A percentile compares a stretch with the other conserved stretches of the same genome.
phyloP scores from a whole-genome alignment of 805 yeast genomes.

The Kregervanrija pseudodelftensis region DNA sequence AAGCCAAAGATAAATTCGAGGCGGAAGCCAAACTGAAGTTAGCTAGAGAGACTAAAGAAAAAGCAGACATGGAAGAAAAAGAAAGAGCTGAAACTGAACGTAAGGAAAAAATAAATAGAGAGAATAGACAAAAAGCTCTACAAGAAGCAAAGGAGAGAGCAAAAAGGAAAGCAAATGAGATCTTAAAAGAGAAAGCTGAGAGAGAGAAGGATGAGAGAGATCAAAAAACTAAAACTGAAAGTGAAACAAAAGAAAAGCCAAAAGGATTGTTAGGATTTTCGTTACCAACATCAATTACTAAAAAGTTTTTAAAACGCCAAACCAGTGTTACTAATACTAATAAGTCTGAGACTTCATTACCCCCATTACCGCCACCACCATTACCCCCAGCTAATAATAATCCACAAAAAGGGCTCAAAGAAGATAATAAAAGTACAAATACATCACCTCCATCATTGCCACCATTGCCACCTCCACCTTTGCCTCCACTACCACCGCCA shows the following conservation, averaged over 20 bases:
- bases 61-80: neutral
- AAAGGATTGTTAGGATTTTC: slow-evolving; percentile 3
- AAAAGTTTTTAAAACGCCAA: no score
- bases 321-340: no score
- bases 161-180: neutral
- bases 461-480: slow-evolving; percentile 10
- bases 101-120: neutral
- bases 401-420: neutral
- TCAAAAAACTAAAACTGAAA: neutral
- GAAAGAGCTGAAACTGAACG: neutral
- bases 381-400: no score
- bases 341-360: neutral
- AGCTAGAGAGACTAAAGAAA: neutral
- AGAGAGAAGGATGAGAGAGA: neutral
- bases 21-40: neutral
- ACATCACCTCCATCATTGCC: slow-evolving; percentile 2
- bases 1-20: neutral
- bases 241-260: neutral
- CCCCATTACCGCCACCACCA: no score
- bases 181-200: slow-evolving; percentile 4
- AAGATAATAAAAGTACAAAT: neutral
- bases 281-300: neutral
- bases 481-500: slow-evolving; percentile 3
- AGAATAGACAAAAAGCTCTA: no score
- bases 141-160: neutral